A percentile compares a stretch with the other conserved stretches of the same genome.
These are phyloP conservation scores for Athelia sp. DNA, from an alignment of 1,284 basidiomycete species.

Conservation along the genomic window DNA sequence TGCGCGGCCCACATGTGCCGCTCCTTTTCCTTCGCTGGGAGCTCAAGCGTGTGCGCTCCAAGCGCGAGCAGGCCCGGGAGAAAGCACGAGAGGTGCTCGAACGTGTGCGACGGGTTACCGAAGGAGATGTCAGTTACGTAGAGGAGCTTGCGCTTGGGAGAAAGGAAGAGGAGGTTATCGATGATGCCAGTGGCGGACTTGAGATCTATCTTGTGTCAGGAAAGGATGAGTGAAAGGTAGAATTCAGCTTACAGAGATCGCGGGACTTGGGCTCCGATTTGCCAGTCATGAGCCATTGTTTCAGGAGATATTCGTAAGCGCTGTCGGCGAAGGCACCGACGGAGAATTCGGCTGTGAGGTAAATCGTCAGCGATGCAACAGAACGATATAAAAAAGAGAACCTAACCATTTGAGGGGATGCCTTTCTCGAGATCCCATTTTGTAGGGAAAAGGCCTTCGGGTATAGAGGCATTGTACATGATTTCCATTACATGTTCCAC, in stretches of 20 bases:
- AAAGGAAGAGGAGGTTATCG: constrained; percentile 34
- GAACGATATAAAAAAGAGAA: constrained; percentile 10
- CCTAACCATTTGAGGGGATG: constrained; percentile 28
- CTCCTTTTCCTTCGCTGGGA: constrained; percentile 16
- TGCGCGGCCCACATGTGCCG: constrained; percentile 39
- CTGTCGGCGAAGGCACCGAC: constrained; percentile 31
- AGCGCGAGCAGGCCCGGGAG: constrained; percentile 43
- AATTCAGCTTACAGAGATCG: constrained; percentile 30
- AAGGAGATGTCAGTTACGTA: constrained; percentile 35
- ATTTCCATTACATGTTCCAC: constrained; percentile 44
- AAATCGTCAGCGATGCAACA: neutral
- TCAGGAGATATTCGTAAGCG: constrained; percentile 33
- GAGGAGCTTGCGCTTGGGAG: constrained; percentile 35
- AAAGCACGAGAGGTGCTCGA: constrained; percentile 49
- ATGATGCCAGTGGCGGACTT: constrained; percentile 30
- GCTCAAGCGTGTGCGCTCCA: constrained; percentile 31
- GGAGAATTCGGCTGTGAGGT: constrained; percentile 12
- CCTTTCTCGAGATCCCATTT: constrained; percentile 35
- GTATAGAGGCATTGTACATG: constrained; percentile 33
- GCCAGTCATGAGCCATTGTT: constrained; percentile 34
- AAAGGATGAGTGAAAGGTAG: neutral
- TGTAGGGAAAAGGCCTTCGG: constrained; percentile 37
- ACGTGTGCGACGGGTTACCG: constrained; percentile 23
- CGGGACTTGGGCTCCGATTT: constrained; percentile 30
- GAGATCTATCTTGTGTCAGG: constrained; percentile 25